These are phyloP conservation scores for Melastoma candidum DNA, from an alignment of 441 rosid species.

Conservation along the genomic window DNA sequence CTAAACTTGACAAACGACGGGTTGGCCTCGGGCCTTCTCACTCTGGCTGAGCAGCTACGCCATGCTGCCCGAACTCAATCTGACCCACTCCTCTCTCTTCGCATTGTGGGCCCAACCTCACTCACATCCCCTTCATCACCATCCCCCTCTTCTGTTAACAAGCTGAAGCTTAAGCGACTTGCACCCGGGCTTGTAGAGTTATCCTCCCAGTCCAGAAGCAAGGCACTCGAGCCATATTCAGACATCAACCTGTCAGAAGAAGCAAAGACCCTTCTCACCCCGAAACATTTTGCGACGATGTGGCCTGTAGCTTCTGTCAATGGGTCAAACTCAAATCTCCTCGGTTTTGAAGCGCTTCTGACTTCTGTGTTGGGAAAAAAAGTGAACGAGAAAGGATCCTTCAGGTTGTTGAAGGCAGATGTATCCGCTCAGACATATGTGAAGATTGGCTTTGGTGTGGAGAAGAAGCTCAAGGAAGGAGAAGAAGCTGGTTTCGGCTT, in stretches of 20 bases:
- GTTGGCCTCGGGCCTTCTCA: constrained; percentile 73
- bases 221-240: constrained; percentile 24
- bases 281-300: constrained; percentile 62
- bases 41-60: constrained; percentile 72
- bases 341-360: constrained; percentile 64
- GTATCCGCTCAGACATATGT: constrained; percentile 46
- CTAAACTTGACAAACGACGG: constrained; percentile 49
- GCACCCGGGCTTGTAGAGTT: constrained; percentile 89
- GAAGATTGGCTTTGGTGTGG: constrained; percentile 54
- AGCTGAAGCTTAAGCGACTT: constrained; percentile 79
- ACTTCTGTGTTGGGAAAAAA: constrained; percentile 70
- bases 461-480: constrained; percentile 34
- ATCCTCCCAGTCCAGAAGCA: constrained; percentile 39
- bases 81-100: constrained; percentile 63
- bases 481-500: constrained; percentile 20
- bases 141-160: constrained; percentile 35
- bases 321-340: constrained; percentile 58
- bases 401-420: constrained; percentile 66
- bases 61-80: constrained; percentile 34
- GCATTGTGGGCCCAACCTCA: constrained; percentile 81
- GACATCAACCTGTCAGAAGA: constrained; percentile 23
- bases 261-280: constrained; percentile 48
- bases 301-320: constrained; percentile 84
- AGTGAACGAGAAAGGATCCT: constrained; percentile 56
- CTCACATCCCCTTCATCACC: constrained; percentile 50